Percentiles rank a stretch among this genome's conserved stretches.
These are phyloP conservation scores for Ophiostoma perfectum DNA, from an alignment of 2,329 filamentous ascomycete genomes.

Conservation along the genomic window DNA sequence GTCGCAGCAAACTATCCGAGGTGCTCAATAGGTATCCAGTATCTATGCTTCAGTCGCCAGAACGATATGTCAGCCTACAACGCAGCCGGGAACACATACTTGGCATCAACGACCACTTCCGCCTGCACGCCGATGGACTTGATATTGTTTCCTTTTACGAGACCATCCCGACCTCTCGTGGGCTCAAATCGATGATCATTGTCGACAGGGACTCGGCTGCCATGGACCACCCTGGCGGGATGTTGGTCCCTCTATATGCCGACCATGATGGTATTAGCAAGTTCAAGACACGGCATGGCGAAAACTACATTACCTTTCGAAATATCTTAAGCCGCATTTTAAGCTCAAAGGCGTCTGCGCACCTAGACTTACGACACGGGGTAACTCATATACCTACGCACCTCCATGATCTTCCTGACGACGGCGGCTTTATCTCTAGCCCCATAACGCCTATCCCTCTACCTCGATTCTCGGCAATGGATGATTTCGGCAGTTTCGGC, in stretches of 20 bases:
- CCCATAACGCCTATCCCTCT: too few relatives aligned
- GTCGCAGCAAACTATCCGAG: neutral
- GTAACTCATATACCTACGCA: too few relatives aligned
- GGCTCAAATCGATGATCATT: neutral
- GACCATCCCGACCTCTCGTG: neutral
- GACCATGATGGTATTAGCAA: neutral
- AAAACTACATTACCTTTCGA: neutral
- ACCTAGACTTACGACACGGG: too few relatives aligned
- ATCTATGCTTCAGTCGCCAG: neutral
- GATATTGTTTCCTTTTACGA: neutral
- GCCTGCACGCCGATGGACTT: neutral
- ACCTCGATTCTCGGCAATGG: too few relatives aligned
- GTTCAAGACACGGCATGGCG: neutral
- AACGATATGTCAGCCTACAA: neutral
- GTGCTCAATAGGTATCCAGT: neutral
- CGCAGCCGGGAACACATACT: neutral
- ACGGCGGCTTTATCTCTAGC: too few relatives aligned
- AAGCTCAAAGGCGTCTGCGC: too few relatives aligned
- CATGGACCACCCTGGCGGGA: neutral
- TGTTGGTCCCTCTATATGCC: neutral
- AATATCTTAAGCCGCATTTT: neutral
- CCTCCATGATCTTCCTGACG: too few relatives aligned
- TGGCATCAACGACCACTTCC: neutral
- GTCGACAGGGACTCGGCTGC: neutral
- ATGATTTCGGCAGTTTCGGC: too few relatives aligned